These are phyloP conservation scores for Pythium guiyangense DNA, from an alignment of 352 stramenopile genomes.

Conservation along the genomic window DNA sequence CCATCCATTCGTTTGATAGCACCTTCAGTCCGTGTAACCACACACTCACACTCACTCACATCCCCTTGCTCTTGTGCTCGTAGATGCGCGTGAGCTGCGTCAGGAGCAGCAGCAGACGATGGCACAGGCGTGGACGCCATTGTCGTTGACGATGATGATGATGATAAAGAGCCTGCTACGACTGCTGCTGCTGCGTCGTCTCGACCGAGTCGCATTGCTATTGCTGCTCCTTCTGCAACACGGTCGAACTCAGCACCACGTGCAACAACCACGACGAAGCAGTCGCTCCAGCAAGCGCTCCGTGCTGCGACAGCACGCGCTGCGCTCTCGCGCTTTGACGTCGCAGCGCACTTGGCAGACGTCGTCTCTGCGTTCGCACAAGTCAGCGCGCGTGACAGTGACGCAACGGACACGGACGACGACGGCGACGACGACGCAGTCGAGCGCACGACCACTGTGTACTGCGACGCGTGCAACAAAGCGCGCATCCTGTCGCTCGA, in stretches of 20 bases:
- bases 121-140: neutral
- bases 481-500: constrained; percentile 56
- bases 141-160: neutral
- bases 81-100: neutral
- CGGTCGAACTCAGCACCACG: constrained; percentile 1
- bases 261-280: constrained; percentile 12
- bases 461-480: constrained; percentile 81
- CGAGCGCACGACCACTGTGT: constrained; percentile 64
- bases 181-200: neutral
- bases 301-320: constrained; percentile 48
- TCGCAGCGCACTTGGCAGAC: constrained; percentile 28
- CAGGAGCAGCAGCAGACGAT: neutral
- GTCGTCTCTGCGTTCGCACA: constrained; percentile 39
- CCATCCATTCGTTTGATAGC: neutral
- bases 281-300: constrained; percentile 13
- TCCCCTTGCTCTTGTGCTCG: neutral
- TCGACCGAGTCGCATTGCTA: constrained; percentile 8
- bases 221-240: neutral
- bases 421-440: constrained; percentile 46
- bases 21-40: too few species aligned
- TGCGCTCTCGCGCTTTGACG: constrained; percentile 49
- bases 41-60: neutral
- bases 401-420: neutral
- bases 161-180: neutral
- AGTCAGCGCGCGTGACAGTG: neutral